Evolutionary conservation across 345 rosid species (phyloP), one percentile per base, ranked within the genome.

Genomic region (Citrus reticulata): DNA sequence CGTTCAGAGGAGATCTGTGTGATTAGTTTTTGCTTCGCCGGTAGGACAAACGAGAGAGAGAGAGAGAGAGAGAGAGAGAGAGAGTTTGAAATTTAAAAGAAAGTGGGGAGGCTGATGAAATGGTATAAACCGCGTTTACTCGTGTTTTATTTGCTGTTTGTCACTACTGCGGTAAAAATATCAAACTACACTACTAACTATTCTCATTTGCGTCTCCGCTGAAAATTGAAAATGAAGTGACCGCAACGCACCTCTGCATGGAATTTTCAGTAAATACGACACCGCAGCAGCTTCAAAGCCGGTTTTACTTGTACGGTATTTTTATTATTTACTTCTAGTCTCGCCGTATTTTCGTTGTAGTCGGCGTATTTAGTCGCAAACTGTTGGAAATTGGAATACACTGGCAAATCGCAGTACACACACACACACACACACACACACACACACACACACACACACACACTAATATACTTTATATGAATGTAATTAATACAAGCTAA

Each of bases 71-170:
- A 34, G 81, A 35, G 32, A 34, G 81, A 80, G 81, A 68, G 24
- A 11, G 70, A n/a, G 71, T 54, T 13, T 62, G 81, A 82, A 82
- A 76, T 80, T 81, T 39, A 39, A 60, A 72, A 77, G 59, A 77
- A 57, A 75, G 77, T 68, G 79, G 40, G 30, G 51, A 46, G 51
- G 51, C 51, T 54, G 17, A 17, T 62, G 62, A 32, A 51, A 68
- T 13, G 60, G 58, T 34, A 5, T 10, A 22, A 70, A 62, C 59
- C 77, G 79, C 76, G 72, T 80, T 70, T 57, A 39, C 37, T 29
- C 2, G 54, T 66, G 14, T 25, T 63, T 72, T 55, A 16, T 8
- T 35, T 3, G 49, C 61, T 70, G 22, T 29, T 78, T n/a, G 9
- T 61, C 27, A 73, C 55, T 46, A 13, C 16, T 40, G 10, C 13